Evolutionary conservation across 176 grass and related monocot genomes (phyloP), one percentile per base, ranked within the genome.

Genomic region (Musa acuminata): DNA sequence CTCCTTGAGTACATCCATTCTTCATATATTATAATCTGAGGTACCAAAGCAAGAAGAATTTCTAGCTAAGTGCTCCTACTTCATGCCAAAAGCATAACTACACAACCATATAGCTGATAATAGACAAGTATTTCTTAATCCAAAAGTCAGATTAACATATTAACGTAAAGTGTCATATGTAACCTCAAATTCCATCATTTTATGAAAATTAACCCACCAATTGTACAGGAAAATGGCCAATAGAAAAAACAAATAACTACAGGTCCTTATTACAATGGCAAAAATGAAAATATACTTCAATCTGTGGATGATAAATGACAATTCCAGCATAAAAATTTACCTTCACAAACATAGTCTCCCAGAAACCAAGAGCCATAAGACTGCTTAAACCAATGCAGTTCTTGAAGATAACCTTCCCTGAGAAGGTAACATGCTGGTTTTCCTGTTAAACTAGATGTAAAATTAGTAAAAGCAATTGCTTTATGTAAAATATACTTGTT

Each of bases 321-420:
- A 29, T 27, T 58, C 11, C 10, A 13, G 12, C 17, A 7, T 23
- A 14, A 52, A 35, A 82, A 9, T 35, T 67, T 87, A 94, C 91
- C 91, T 99, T 89, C 86, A 60, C 88, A 94, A 21, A 89, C 95
- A 86, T 91, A 99, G 72, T 99, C 84, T 64, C 88, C 95, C 65
- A 99, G 79, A 81, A 99, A 99, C 95, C 90, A 99, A 77, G 91
- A 89, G 12, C 95, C 86, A 16, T 83, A 94, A 17, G 84, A 77
- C 71, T 91, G 88, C 83, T 99, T 99, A 71, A 94, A 99, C 95
- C 91, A 99, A 65, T 94, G 85, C 58, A 94, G 53, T n/a, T 99
- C 95, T 71, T 87, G 89, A 75, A 94, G 88, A 71, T 76, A 58
- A 9, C 80, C 80, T 24, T 87, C 84, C 17, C 77, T 83, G 69